phyloP scores from a whole-genome alignment of 1,284 basidiomycete genomes.

The Entoloma clypeatum region DNA sequence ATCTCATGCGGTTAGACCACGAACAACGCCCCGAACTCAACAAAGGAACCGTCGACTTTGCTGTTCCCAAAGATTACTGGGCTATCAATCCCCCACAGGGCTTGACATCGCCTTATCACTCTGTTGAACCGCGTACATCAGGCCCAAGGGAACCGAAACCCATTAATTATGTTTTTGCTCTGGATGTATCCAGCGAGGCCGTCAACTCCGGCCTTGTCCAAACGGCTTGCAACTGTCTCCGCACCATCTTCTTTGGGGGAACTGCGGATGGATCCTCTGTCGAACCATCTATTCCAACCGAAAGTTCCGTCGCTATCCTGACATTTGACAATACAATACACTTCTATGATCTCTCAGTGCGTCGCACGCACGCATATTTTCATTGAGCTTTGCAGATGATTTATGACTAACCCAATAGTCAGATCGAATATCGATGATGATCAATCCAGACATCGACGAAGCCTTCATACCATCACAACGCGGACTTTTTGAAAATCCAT shows the following conservation, averaged over 20 bases:
- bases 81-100: conserved; percentile 63
- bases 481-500: conserved; percentile 80
- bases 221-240: conserved; percentile 65
- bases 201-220: conserved; percentile 73
- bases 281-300: conserved; percentile 49
- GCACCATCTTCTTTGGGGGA: conserved; percentile 67
- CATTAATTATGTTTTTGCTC: conserved; percentile 81
- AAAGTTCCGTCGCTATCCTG: conserved; percentile 69
- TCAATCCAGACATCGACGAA: conserved; percentile 89
- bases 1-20: conserved; percentile 81
- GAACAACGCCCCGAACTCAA: conserved; percentile 82
- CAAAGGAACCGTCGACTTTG: conserved; percentile 91
- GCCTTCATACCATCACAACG: conserved; percentile 81
- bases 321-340: conserved; percentile 85
- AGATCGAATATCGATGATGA: conserved; percentile 70
- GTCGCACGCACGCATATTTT: conserved; percentile 27
- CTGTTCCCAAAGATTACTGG: conserved; percentile 87
- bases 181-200: conserved; percentile 82
- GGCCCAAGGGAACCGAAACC: conserved; percentile 59
- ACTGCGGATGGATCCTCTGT: conserved; percentile 39
- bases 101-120: conserved; percentile 50
- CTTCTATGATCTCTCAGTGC: conserved; percentile 88
- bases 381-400: conserved; percentile 15
- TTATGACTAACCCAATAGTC: conserved; percentile 42
- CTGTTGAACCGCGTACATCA: conserved; percentile 43